Conservation (phyloP, 2,329 filamentous ascomycete genomes). For the Calonectria pseudoreteaudii region DNA sequence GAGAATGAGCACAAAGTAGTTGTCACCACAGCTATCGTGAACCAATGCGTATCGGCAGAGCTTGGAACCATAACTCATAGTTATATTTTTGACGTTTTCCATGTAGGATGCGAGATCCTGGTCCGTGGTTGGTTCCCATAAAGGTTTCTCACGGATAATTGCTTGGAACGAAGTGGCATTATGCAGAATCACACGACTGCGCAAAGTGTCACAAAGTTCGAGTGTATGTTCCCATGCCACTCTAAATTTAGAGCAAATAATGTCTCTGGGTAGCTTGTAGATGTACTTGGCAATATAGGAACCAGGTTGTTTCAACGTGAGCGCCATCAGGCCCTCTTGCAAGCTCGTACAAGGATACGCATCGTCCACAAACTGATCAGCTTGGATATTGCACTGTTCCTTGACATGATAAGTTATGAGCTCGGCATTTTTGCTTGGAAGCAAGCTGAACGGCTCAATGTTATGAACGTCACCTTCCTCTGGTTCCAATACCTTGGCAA, state of each 20-base stretch:
- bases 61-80: neutral
- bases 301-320: constrained; percentile 16
- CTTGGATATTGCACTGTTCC: neutral
- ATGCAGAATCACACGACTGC: neutral
- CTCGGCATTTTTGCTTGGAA: neutral
- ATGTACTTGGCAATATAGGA: constrained; percentile 20
- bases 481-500: neutral
- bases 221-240: neutral
- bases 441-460: neutral
- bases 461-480: neutral
- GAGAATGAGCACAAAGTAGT: neutral
- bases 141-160: neutral
- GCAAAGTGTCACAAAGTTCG: neutral
- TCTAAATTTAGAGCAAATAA: neutral
- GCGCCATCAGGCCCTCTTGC: constrained; percentile 49
- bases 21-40: neutral
- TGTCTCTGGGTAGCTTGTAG: neutral
- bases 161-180: neutral
- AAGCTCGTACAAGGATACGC: constrained; percentile 50
- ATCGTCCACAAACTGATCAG: constrained; percentile 41
- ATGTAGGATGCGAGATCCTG: neutral
- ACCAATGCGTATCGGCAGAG: neutral
- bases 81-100: neutral
- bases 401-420: neutral
- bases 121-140: neutral